phyloP scores from a whole-genome alignment of 2,329 filamentous ascomycete genomes.

The Apiospora koreana region DNA sequence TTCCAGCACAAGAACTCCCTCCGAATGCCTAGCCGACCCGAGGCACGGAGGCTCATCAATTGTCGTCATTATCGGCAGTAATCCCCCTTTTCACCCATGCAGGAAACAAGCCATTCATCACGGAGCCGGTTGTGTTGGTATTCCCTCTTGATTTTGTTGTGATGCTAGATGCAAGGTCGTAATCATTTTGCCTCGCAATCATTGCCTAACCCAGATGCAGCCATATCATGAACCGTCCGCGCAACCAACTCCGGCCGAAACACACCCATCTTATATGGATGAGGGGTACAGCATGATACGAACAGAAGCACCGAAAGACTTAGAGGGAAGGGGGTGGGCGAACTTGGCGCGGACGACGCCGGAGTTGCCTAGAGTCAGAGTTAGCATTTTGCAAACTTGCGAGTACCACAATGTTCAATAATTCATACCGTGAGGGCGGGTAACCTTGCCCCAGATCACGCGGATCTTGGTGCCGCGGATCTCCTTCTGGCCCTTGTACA shows the following conservation, averaged over 20 bases:
- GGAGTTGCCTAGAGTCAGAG: constrained; percentile 72
- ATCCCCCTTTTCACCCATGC: constrained; percentile 7
- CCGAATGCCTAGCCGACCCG: constrained; percentile 4
- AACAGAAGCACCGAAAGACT: constrained; percentile 94
- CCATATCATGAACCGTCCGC: constrained; percentile 57
- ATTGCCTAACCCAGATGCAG: constrained; percentile 54
- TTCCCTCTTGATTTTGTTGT: constrained; percentile 35
- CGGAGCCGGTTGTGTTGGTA: constrained; percentile 24
- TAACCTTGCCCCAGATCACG: constrained; percentile 99
- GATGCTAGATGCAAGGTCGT: constrained; percentile 38
- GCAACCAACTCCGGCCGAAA: constrained; percentile 62
- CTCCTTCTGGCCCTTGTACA: constrained; percentile 95
- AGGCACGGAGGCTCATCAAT: background rate
- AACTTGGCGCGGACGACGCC: constrained; percentile 98
- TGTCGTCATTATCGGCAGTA: constrained; percentile 9
- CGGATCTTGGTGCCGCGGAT: constrained; percentile 97
- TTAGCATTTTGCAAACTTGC: constrained; percentile 18
- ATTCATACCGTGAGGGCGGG: constrained; percentile 83
- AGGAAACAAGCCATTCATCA: constrained; percentile 6
- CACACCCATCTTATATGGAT: constrained; percentile 75
- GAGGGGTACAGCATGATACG: constrained; percentile 98
- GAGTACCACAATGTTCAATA: background rate
- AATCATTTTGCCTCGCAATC: constrained; percentile 39
- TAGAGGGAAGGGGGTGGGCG: constrained; percentile 90
- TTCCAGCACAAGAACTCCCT: constrained; percentile 4